phyloP scores from a whole-genome alignment of 139 green algal species.

The Chlorella sp. region DNA sequence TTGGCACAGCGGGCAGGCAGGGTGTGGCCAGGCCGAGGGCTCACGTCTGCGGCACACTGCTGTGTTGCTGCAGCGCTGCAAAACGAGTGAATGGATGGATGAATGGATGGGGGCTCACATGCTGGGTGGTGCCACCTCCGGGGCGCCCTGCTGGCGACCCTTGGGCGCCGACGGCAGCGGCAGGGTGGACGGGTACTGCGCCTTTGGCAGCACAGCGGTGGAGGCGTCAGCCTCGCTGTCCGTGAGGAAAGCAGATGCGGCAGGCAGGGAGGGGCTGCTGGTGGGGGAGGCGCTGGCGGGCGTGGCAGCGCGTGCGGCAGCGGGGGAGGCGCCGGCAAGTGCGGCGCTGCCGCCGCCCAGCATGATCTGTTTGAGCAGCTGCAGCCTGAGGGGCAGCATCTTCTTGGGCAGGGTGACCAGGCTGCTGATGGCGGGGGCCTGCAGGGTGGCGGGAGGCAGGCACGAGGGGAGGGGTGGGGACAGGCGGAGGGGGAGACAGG shows the following conservation, averaged over 20 bases:
- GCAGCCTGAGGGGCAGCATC: constrained; percentile 23
- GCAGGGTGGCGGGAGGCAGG: background rate
- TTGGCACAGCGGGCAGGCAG: background rate
- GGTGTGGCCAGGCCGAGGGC: background rate
- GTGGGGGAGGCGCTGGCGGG: background rate
- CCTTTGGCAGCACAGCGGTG: background rate
- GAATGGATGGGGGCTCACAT: no score
- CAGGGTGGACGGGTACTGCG: background rate
- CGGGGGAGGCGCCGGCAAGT: background rate
- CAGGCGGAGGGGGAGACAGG: background rate
- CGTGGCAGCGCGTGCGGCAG: background rate
- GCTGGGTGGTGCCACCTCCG: no score
- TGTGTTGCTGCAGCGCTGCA: no score
- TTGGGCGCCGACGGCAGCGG: background rate
- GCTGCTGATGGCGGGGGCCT: background rate
- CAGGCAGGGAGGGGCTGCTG: background rate
- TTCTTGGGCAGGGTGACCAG: constrained; percentile 28
- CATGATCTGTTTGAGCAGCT: constrained; percentile 1
- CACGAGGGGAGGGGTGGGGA: background rate
- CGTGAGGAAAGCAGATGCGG: background rate
- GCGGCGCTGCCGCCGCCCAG: background rate
- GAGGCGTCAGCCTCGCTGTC: background rate
- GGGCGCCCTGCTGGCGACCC: no score
- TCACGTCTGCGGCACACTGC: no score
- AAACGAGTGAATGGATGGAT: no score